These are phyloP conservation scores for Brasilioporus rufonigricans DNA, from an alignment of 768 basidiomycete species.

Conservation along the genomic window DNA sequence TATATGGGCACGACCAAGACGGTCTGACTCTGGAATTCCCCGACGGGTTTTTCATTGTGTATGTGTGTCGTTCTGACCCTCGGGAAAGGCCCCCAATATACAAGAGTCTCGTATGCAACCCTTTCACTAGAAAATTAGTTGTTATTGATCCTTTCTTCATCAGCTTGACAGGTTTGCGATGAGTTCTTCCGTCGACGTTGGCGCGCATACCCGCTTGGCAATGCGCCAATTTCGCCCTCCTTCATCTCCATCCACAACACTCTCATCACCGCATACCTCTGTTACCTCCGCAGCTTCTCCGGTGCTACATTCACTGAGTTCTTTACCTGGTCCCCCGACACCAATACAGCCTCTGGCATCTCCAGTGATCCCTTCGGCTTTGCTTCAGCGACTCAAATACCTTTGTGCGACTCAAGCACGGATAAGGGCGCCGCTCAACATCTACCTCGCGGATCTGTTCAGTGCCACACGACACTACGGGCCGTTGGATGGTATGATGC, in stretches of 20 bases:
- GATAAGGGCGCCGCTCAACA: slow-evolving; percentile 49
- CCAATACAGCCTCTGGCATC: slow-evolving; percentile 13
- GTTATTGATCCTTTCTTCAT: slow-evolving; percentile 5
- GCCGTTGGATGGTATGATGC: slow-evolving; percentile 62
- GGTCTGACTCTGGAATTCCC: slow-evolving; percentile 41
- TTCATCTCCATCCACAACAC: slow-evolving; percentile 25
- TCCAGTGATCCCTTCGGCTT: slow-evolving; percentile 31
- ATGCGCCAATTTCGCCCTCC: slow-evolving; percentile 35
- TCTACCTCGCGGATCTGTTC: slow-evolving; percentile 75
- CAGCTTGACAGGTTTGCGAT: slow-evolving; percentile 80
- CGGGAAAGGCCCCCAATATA: slow-evolving; percentile 65
- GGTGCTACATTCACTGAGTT: slow-evolving; percentile 9
- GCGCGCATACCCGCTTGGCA: slow-evolving; percentile 36
- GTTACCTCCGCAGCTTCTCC: slow-evolving; percentile 29
- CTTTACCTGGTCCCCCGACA: slow-evolving; percentile 27
- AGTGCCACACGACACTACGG: slow-evolving; percentile 71
- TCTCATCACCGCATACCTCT: slow-evolving; percentile 29
- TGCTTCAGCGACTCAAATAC: slow-evolving; percentile 29
- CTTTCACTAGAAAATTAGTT: neutral
- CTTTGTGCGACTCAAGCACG: slow-evolving; percentile 36
- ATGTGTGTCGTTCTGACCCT: slow-evolving; percentile 64
- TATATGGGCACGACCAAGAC: slow-evolving; percentile 25
- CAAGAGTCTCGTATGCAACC: slow-evolving; percentile 56
- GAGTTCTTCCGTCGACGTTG: slow-evolving; percentile 59
- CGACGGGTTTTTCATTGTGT: slow-evolving; percentile 67